A percentile compares a stretch with the other conserved stretches of the same genome.
phyloP scores from a whole-genome alignment of 306 rosid species.

The Begonia loranthoides region DNA sequence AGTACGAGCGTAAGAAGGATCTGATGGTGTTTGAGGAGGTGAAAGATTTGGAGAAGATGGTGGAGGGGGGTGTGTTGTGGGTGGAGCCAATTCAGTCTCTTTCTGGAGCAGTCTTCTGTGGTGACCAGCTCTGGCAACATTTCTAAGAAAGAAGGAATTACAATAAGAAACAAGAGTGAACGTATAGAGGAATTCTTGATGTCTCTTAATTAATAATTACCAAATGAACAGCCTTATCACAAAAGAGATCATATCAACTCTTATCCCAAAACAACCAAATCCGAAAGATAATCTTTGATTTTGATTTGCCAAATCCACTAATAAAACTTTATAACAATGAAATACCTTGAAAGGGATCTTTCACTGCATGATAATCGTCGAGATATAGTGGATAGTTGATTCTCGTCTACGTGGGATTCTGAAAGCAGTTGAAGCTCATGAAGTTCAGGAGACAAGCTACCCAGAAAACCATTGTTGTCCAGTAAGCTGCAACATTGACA shows the following conservation, averaged over 20 bases:
- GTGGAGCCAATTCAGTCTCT: neutral
- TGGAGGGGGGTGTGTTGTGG: neutral
- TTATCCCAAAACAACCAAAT: too few species aligned
- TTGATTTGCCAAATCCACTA: too few species aligned
- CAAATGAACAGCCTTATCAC: too few species aligned
- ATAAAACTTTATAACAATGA: neutral
- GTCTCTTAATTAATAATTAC: too few species aligned
- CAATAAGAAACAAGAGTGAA: too few species aligned
- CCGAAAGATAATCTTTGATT: too few species aligned
- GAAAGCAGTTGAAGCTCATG: slow-evolving; percentile 38
- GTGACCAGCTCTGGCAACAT: neutral
- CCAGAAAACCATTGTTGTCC: slow-evolving; percentile 65
- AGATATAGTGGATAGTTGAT: slow-evolving; percentile 23
- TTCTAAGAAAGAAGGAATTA: neutral
- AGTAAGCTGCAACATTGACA: slow-evolving; percentile 47
- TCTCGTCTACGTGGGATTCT: slow-evolving; percentile 69
- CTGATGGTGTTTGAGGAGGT: neutral
- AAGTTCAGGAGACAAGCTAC: slow-evolving; percentile 53
- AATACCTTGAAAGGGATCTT: slow-evolving; percentile 37
- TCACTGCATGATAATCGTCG: slow-evolving; percentile 26
- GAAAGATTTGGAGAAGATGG: neutral
- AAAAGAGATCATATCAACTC: too few species aligned
- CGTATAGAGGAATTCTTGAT: too few species aligned
- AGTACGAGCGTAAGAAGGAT: neutral
- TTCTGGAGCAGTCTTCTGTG: neutral